Percentiles rank a stretch among this genome's conserved stretches.
Evolutionary conservation across 2,329 filamentous ascomycete species (phyloP).

Genomic region (Elsinoe ampelina): DNA sequence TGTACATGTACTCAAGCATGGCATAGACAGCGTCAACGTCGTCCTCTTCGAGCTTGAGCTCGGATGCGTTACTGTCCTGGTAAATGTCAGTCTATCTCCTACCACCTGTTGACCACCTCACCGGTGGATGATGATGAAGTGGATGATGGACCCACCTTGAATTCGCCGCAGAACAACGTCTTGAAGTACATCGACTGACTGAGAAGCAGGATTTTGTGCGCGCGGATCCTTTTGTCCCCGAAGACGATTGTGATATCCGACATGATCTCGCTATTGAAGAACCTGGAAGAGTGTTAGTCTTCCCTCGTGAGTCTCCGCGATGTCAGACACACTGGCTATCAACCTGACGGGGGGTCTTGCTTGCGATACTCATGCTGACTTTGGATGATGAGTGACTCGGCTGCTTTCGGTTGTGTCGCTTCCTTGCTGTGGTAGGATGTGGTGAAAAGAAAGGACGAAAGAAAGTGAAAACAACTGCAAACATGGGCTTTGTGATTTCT

Average conservation of each 20-base stretch:
- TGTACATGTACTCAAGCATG: slow-evolving; percentile 1
- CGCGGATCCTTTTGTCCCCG: not conserved
- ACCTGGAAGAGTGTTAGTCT: too few species aligned
- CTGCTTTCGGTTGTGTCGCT: too few species aligned
- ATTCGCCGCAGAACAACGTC: not conserved
- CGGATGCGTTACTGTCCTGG: not conserved
- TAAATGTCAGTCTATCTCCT: not conserved
- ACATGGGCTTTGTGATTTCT: too few species aligned
- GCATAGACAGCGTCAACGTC: not conserved
- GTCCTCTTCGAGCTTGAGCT: not conserved
- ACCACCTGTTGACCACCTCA: not conserved
- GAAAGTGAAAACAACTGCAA: too few species aligned
- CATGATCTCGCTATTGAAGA: too few species aligned
- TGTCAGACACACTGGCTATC: too few species aligned
- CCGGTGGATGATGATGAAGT: not conserved
- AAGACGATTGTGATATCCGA: not conserved
- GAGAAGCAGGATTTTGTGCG: not conserved
- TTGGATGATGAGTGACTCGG: too few species aligned
- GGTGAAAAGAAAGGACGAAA: too few species aligned
- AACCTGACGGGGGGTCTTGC: too few species aligned
- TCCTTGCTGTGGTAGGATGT: too few species aligned
- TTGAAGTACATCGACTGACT: slow-evolving; percentile 4
- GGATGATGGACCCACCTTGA: not conserved
- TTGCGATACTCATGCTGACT: too few species aligned
- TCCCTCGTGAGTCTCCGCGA: too few species aligned